phyloP scores from a whole-genome alignment of 176 grass and related monocot genomes.

The Dendrocalamus sinicus region DNA sequence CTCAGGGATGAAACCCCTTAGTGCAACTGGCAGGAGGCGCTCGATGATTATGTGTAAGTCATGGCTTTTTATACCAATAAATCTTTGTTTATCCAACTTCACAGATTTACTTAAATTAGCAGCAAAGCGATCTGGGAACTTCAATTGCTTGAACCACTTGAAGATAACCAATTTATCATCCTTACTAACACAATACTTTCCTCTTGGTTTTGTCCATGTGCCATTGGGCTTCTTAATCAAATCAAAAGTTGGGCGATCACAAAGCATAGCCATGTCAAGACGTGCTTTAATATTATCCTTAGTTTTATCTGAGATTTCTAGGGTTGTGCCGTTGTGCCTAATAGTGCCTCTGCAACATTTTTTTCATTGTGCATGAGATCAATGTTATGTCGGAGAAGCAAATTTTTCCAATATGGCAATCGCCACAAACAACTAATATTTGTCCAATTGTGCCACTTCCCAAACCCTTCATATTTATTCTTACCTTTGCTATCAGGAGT shows the following conservation, averaged over 20 bases:
- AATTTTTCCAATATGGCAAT: too few relatives aligned
- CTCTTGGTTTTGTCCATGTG: not conserved
- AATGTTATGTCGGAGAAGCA: too few relatives aligned
- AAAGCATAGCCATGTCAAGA: conserved; percentile 13
- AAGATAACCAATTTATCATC: not conserved
- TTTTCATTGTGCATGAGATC: too few relatives aligned
- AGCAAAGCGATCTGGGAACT: conserved; percentile 25
- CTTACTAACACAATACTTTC: conserved; percentile 21
- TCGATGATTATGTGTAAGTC: conserved; percentile 24
- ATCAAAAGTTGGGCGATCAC: not conserved
- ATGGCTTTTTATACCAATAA: conserved; percentile 27
- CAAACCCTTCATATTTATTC: too few relatives aligned
- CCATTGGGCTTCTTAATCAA: not conserved
- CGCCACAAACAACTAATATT: too few relatives aligned
- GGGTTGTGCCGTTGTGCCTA: too few relatives aligned
- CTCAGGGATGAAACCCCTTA: not conserved
- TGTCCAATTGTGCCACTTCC: too few relatives aligned
- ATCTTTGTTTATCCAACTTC: not conserved
- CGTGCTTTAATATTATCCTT: conserved; percentile 31
- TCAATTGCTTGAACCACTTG: conserved; percentile 21
- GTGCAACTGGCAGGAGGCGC: conserved; percentile 1
- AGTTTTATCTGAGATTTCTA: not conserved
- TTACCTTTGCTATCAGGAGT: too few relatives aligned
- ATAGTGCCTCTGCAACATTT: too few relatives aligned
- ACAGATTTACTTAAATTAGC: conserved; percentile 22